phyloP scores from a whole-genome alignment of 2,329 filamentous ascomycete species.

The Dothiorella sarmentorum region DNA sequence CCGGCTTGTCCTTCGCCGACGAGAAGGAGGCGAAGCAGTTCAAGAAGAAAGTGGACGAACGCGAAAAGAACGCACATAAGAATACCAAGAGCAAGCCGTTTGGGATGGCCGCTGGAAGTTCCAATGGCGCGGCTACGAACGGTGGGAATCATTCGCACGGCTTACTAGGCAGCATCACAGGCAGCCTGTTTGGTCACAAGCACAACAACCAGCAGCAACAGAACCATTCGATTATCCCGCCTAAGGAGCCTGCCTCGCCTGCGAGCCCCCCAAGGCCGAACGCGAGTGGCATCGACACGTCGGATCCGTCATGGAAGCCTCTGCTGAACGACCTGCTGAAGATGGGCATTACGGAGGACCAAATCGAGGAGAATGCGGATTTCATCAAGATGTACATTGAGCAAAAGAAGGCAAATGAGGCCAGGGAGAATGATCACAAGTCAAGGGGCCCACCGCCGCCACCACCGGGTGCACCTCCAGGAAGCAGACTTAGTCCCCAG shows the following conservation, averaged over 20 bases:
- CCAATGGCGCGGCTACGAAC: slow-evolving; percentile 27
- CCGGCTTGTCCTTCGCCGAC: slow-evolving; percentile 86
- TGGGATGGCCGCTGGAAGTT: slow-evolving; percentile 40
- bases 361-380: slow-evolving; percentile 64
- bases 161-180: slow-evolving; percentile 39
- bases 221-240: slow-evolving; percentile 47
- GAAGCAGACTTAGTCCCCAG: slow-evolving; percentile 54
- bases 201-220: slow-evolving; percentile 44
- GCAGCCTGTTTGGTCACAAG: slow-evolving; percentile 50
- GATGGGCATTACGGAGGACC: slow-evolving; percentile 67
- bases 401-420: slow-evolving; percentile 55
- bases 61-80: slow-evolving; percentile 93
- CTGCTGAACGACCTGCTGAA: slow-evolving; percentile 58
- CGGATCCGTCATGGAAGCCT: slow-evolving; percentile 60
- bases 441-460: slow-evolving; percentile 60
- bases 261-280: slow-evolving; percentile 30
- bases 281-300: slow-evolving; percentile 51
- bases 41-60: slow-evolving; percentile 94
- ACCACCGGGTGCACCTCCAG: slow-evolving; percentile 47
- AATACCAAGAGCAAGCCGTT: slow-evolving; percentile 78
- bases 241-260: slow-evolving; percentile 39
- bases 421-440: slow-evolving; percentile 47
- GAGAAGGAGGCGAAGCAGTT: slow-evolving; percentile 98
- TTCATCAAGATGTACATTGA: slow-evolving; percentile 67
- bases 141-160: slow-evolving; percentile 38